Base-by-base conservation (phyloP, 257 asterid genomes). In the Lycium ferocissimum region DNA sequence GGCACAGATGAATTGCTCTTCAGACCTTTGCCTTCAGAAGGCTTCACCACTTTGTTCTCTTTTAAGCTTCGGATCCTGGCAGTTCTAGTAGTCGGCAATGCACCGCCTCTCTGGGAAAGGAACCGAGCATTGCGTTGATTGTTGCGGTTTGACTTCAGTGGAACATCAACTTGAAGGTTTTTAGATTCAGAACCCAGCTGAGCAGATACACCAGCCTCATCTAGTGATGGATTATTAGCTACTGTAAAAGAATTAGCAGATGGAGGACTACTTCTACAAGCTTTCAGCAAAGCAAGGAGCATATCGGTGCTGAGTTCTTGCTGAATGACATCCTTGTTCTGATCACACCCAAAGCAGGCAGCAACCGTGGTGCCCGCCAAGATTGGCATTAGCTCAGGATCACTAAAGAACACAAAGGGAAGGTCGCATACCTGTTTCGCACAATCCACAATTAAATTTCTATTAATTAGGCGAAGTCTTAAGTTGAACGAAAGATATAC, bases 301-400 rank as follows among this genome's bases (percentile, higher is more conserved):
- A 95, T 97, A 86, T 97, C 99, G 86, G 92, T 90, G 92, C 99
- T 97, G 84, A 97, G 97, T 88, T 97, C 99, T 89, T 95, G 99
- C 86, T 92, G 95, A 89, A 97, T 93, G 57, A 97, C 96, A 56
- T 92, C 94, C 86, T 94, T 97, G 90, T 97, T 97, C 90, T 94
- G 99, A 86, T 92, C 94, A 83, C 98, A 95, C 3, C 99, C 97
- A 65, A 92, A 97, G 72, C 98, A 93, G 57, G 97, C 94, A 66
- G 98, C 97, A 73, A 94, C 94, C 82, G 95, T 83, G 7, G 97
- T 92, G 85, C 98, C 94, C 2, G 98, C 98, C 87, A 95, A 85
- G 37, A 92, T 76, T 26, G 98, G 99, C 99, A 96, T 96, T 89
- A 96, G 80, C 78, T 93, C 98, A 4, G 98, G 98, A 87, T 95